Evolutionary conservation across 306 rosid genomes (phyloP).

Genomic region (Geum urbanum): DNA sequence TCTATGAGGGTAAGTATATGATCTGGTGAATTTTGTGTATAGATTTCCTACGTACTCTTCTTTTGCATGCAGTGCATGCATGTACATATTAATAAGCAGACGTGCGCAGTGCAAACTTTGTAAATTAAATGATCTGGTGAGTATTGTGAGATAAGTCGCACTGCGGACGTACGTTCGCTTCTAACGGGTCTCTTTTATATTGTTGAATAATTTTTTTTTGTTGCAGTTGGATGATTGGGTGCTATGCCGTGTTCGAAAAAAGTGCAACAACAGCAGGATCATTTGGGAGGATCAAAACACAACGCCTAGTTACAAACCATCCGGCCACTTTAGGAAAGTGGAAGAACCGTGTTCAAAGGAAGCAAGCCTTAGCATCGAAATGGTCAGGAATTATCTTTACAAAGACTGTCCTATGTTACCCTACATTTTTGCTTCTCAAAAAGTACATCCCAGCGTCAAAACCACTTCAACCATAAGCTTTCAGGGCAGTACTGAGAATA

Average conservation of each 20-base stretch:
- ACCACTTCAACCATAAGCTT: constrained; percentile 35
- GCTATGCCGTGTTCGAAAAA: constrained; percentile 55
- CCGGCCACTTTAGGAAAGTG: constrained; percentile 25
- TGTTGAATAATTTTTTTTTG: background rate
- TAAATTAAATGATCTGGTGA: too few species aligned
- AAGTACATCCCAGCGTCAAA: constrained; percentile 23
- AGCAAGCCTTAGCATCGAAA: constrained; percentile 35
- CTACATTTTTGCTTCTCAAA: constrained; percentile 45
- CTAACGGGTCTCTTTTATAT: background rate
- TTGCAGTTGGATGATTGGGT: constrained; percentile 76
- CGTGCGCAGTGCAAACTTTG: too few species aligned
- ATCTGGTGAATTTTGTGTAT: background rate
- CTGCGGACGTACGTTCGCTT: background rate
- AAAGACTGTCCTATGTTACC: constrained; percentile 62
- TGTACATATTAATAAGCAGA: too few species aligned
- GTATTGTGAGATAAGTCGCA: background rate
- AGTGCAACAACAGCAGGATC: constrained; percentile 34
- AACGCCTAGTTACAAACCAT: constrained; percentile 27
- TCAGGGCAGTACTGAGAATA: constrained; percentile 13
- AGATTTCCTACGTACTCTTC: too few species aligned
- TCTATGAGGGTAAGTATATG: constrained; percentile 58
- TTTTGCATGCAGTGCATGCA: too few species aligned
- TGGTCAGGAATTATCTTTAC: constrained; percentile 30
- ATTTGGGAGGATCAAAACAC: constrained; percentile 40
- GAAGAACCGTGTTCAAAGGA: constrained; percentile 23